Evolutionary conservation across 169 alveolate species (phyloP).

Genomic region (Eimeria nieschulzi): DNA sequence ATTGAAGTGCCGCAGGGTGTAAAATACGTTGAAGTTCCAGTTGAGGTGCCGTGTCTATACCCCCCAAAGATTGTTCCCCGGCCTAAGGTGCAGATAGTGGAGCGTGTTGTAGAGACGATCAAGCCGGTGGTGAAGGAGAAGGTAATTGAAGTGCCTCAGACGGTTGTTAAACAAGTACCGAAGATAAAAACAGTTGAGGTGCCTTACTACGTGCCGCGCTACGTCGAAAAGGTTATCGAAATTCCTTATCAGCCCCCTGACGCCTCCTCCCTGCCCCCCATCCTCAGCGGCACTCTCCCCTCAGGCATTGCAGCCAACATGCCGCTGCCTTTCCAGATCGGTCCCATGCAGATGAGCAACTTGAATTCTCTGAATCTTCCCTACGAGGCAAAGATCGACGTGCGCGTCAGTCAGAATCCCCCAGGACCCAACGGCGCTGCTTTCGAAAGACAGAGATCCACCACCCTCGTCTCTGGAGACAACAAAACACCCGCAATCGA

Average conservation of each 20-base stretch:
- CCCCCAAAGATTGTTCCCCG: conserved; percentile 89
- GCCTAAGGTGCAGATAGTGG: conserved; percentile 85
- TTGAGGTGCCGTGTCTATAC: conserved; percentile 87
- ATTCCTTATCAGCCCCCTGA: conserved; percentile 86
- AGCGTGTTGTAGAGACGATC: conserved; percentile 85
- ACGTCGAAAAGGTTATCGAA: conserved; percentile 87
- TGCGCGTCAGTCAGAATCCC: conserved; percentile 59
- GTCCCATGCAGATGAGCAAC: conserved; percentile 54
- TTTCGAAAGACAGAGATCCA: background rate
- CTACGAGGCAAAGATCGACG: conserved; percentile 71
- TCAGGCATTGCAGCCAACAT: conserved; percentile 76
- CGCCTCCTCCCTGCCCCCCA: conserved; percentile 75
- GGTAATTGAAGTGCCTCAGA: conserved; percentile 86
- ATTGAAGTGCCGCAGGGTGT: conserved; percentile 90
- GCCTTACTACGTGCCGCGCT: conserved; percentile 88
- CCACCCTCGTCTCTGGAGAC: conserved; percentile 39
- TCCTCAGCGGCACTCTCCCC: conserved; percentile 76
- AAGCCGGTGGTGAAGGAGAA: conserved; percentile 87
- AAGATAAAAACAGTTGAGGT: conserved; percentile 87
- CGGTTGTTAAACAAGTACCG: conserved; percentile 86
- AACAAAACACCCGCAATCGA: conserved; percentile 73
- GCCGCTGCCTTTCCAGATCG: conserved; percentile 60
- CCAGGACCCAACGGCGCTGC: conserved; percentile 45
- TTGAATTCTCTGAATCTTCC: conserved; percentile 61
- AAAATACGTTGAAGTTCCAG: conserved; percentile 88